Evolutionary conservation across 176 grass and related monocot genomes (phyloP).

Genomic region (Triticum timopheevii): DNA sequence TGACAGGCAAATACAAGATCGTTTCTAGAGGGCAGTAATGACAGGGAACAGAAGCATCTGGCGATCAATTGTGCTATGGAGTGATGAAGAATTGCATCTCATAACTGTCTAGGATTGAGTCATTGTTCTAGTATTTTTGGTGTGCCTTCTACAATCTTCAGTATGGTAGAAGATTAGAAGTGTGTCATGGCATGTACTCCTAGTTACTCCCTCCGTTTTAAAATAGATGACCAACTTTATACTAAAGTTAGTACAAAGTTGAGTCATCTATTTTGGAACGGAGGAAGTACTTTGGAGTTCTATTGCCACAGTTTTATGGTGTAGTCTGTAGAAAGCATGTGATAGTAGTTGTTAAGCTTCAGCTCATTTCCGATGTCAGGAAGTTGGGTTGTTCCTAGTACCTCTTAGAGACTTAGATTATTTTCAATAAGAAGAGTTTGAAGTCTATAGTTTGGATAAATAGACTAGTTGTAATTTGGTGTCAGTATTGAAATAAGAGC

Average conservation of each 20-base stretch:
- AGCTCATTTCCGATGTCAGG: not conserved
- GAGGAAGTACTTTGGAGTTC: not conserved
- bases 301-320: not conserved
- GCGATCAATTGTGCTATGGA: not conserved
- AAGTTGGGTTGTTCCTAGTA: not conserved
- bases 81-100: not conserved
- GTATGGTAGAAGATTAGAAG: not conserved
- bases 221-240: too few relatives aligned
- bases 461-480: not conserved
- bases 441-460: not conserved
- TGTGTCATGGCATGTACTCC: not conserved
- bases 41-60: not conserved
- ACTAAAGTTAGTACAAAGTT: too few relatives aligned
- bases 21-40: conserved; percentile 61
- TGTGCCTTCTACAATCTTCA: not conserved
- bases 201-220: too few relatives aligned
- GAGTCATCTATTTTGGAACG: too few relatives aligned
- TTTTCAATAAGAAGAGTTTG: not conserved
- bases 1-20: conserved; percentile 89
- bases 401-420: too few relatives aligned
- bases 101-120: not conserved
- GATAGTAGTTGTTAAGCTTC: too few relatives aligned
- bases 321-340: not conserved
- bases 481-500: not conserved
- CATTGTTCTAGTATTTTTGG: not conserved